Conservation (phyloP, 768 basidiomycete genomes). For the Leccinum boreale region DNA sequence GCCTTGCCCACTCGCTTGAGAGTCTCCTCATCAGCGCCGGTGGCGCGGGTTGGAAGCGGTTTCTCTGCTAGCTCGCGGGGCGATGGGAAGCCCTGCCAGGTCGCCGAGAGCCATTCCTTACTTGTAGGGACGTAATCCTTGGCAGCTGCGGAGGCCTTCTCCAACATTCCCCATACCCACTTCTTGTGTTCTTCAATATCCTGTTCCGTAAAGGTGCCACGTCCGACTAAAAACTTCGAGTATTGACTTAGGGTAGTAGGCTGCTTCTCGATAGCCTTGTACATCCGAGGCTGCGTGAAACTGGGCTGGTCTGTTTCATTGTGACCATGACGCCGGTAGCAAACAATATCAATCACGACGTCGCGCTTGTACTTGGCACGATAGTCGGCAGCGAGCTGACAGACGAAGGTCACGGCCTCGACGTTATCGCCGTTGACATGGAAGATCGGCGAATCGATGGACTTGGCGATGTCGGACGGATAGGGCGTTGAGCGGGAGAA, state of each 20-base stretch:
- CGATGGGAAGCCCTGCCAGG: slow-evolving; percentile 98
- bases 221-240: slow-evolving; percentile 83
- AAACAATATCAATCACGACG: slow-evolving; percentile 97
- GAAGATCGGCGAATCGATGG: slow-evolving; percentile 98
- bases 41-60: slow-evolving; percentile 85
- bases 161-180: slow-evolving; percentile 99
- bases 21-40: slow-evolving; percentile 72
- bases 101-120: slow-evolving; percentile 96
- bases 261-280: slow-evolving; percentile 93
- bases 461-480: slow-evolving; percentile 96
- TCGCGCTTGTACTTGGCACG: slow-evolving; percentile 99
- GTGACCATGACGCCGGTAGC: slow-evolving; percentile 98
- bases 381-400: slow-evolving; percentile 96
- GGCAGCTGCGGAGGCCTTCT: slow-evolving; percentile 88
- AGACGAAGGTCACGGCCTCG: slow-evolving; percentile 98
- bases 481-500: slow-evolving; percentile 98
- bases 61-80: slow-evolving; percentile 93
- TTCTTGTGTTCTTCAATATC: slow-evolving; percentile 98
- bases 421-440: slow-evolving; percentile 99
- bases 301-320: slow-evolving; percentile 99
- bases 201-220: slow-evolving; percentile 91
- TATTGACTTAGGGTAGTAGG: slow-evolving; percentile 90
- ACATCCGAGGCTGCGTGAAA: slow-evolving; percentile 99
- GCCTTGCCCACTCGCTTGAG: slow-evolving; percentile 84
- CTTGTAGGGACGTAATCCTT: slow-evolving; percentile 95